These are phyloP conservation scores for Austroboletus novae-zelandiae DNA, from an alignment of 1,284 basidiomycete genomes.

Conservation along the genomic window DNA sequence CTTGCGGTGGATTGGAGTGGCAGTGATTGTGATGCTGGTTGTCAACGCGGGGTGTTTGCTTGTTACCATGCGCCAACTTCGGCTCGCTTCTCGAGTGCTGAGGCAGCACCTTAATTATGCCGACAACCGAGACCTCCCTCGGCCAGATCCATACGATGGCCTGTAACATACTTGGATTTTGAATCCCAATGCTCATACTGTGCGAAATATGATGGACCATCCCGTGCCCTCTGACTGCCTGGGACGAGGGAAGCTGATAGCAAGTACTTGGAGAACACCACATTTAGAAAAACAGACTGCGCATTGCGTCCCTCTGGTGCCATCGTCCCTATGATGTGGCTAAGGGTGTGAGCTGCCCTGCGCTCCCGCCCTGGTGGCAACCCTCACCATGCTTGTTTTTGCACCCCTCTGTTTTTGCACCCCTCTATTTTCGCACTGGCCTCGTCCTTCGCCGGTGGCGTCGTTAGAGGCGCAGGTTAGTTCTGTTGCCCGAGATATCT, in stretches of 20 bases:
- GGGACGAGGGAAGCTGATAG: not conserved
- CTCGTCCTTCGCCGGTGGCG: constrained; percentile 2
- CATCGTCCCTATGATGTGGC: not conserved
- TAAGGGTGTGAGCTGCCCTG: not conserved
- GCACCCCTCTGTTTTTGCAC: constrained; percentile 1
- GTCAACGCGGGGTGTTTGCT: constrained; percentile 25
- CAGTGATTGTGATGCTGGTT: constrained; percentile 19
- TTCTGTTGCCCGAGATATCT: not conserved
- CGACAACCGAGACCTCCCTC: constrained; percentile 29
- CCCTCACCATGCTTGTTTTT: constrained; percentile 11
- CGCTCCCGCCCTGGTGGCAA: too few species aligned
- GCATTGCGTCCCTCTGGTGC: too few species aligned
- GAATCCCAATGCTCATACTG: not conserved
- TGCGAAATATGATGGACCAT: not conserved
- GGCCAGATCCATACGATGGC: constrained; percentile 30
- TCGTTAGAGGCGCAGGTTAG: constrained; percentile 9
- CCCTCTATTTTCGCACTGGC: constrained; percentile 11
- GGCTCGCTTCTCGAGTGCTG: constrained; percentile 15
- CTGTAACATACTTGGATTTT: constrained; percentile 13
- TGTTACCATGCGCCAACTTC: constrained; percentile 15
- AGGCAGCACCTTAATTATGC: constrained; percentile 17
- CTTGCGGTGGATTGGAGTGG: constrained; percentile 13
- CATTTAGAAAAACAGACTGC: not conserved
- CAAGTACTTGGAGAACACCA: not conserved
- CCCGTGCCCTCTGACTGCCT: not conserved